These are phyloP conservation scores for Leptomonas seymouri DNA, from an alignment of 208 protist genomes.

Conservation along the genomic window DNA sequence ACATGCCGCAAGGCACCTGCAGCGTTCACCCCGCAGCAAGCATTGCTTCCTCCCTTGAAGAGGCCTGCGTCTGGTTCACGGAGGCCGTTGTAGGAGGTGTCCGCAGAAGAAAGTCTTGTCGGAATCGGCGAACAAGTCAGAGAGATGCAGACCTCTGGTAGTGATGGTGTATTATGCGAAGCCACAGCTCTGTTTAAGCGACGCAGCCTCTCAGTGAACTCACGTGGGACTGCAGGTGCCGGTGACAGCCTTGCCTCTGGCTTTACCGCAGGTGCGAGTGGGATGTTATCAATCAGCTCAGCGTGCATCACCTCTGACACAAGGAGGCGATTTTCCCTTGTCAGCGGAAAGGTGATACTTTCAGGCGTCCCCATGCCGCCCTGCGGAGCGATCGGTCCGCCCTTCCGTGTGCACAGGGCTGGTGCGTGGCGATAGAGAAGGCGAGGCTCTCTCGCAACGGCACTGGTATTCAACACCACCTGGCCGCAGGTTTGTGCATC, in stretches of 20 bases:
- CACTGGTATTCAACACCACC: neutral
- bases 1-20: slow-evolving; percentile 23
- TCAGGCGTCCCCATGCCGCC: slow-evolving; percentile 9
- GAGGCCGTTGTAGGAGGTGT: neutral
- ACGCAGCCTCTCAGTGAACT: slow-evolving; percentile 7
- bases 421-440: neutral
- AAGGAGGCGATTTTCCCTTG: slow-evolving; percentile 5
- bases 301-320: neutral
- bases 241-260: no score
- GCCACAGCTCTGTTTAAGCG: neutral
- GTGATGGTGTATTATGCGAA: neutral
- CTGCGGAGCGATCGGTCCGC: neutral
- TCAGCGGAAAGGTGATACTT: slow-evolving; percentile 31
- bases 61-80: neutral
- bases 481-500: neutral
- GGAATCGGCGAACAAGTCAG: neutral
- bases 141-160: neutral
- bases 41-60: neutral
- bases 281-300: neutral
- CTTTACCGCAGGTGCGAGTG: neutral
- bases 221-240: neutral
- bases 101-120: neutral
- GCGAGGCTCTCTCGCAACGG: neutral
- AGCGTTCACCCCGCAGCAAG: neutral
- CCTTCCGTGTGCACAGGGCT: neutral